Base-by-base conservation (phyloP, 1,284 basidiomycete species). In the Vanrija sp. region DNA sequence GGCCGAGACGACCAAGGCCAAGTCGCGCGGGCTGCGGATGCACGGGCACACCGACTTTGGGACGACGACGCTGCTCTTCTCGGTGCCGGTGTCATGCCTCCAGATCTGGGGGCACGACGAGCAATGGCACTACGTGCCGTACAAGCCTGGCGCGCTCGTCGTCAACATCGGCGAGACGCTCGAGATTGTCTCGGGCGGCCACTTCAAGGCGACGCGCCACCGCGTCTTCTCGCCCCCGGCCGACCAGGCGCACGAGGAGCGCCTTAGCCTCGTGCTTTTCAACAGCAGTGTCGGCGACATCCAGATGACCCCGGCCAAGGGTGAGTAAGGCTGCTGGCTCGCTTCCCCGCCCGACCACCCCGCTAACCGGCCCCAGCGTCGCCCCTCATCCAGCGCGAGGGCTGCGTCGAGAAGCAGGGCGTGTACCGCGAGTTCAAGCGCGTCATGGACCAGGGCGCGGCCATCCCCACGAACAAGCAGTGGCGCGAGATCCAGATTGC, bases 41-140 rank as follows among this genome's bases (percentile, higher is more conserved):
- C 76, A 79, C 63, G 77, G 77, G n/a, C 78, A 79, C 57, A 76
- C 75, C 34, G 78, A 79, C 53, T 79, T 77, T 58, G 77, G 78
- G 46, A 59, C 65, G 26, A 76, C 76, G 42, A 74, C 73, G 19
- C 68, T 78, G 47, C 71, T 79, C 40, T 78, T 77, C 71, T 71
- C 67, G 2, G 76, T 78, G 50, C 78, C 78, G 3, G 75, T 79
- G 58, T 76, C 75, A 0, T 72, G 70, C 18, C 67, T 79, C 16
- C 76, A 78, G 55, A 78, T 79, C 52, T 71, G 77, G 56, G 75
- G 73, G 58, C 67, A 67, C 1, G 75, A 78, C 50, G 72, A 78
- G 51, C 28, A 67, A 51, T 79, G 78, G 78, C 59, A 69, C 23
- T 69, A 77, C 19, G 77, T 76, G 16, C 73, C 74, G 40, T 76